Evolutionary conservation across 306 rosid genomes (phyloP).

Genomic region (Betula pendula): DNA sequence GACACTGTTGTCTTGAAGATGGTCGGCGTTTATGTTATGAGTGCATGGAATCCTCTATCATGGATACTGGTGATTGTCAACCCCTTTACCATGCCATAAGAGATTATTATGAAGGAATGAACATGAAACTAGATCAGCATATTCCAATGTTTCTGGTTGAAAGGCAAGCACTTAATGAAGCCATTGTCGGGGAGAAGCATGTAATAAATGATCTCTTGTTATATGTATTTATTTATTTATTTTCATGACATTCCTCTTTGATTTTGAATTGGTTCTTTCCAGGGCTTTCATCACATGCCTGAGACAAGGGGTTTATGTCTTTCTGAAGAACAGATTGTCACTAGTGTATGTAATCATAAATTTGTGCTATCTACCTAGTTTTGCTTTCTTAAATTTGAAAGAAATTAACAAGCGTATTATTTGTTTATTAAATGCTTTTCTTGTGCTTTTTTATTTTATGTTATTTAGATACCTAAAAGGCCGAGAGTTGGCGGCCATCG

Average conservation of each 20-base stretch:
- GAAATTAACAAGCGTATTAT: not conserved
- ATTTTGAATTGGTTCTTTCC: slow-evolving; percentile 32
- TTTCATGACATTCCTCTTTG: slow-evolving; percentile 26
- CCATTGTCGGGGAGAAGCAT: slow-evolving; percentile 86
- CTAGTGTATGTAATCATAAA: slow-evolving; percentile 63
- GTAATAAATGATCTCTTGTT: slow-evolving; percentile 39
- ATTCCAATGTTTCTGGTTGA: slow-evolving; percentile 97
- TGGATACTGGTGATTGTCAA: slow-evolving; percentile 98
- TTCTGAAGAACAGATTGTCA: slow-evolving; percentile 95
- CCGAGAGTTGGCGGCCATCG: slow-evolving; percentile 50
- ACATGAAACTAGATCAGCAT: slow-evolving; percentile 91
- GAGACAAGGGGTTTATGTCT: slow-evolving; percentile 98
- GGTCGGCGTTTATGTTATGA: slow-evolving; percentile 88
- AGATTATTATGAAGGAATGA: slow-evolving; percentile 94
- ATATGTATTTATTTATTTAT: slow-evolving; percentile 1
- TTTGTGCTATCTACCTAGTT: not conserved
- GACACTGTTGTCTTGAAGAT: slow-evolving; percentile 72
- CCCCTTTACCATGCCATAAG: slow-evolving; percentile 89
- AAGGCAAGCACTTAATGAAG: slow-evolving; percentile 97
- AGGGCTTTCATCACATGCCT: slow-evolving; percentile 96
- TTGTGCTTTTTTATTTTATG: not conserved
- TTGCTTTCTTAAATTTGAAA: slow-evolving; percentile 19
- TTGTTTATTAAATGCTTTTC: not conserved
- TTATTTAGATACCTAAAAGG: slow-evolving; percentile 44
- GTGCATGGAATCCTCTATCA: slow-evolving; percentile 97